These are phyloP conservation scores for Plenodomus biglobosus DNA, from an alignment of 2,329 filamentous ascomycete genomes.

Conservation along the genomic window DNA sequence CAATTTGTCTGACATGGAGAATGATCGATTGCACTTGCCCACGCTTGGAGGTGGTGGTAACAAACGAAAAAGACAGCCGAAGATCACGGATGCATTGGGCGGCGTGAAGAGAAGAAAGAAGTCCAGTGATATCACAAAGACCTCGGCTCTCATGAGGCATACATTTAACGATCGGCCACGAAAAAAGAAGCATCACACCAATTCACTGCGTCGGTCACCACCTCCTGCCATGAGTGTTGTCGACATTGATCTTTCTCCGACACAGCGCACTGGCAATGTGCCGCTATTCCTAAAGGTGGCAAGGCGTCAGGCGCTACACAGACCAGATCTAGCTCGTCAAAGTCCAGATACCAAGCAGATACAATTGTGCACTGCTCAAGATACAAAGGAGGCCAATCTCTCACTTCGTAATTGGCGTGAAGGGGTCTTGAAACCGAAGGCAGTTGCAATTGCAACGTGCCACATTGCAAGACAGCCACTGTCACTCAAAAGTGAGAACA, in stretches of 20 bases:
- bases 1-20: slow-evolving; percentile 47
- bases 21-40: slow-evolving; percentile 47
- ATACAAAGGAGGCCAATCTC: slow-evolving; percentile 58
- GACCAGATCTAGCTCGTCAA: slow-evolving; percentile 53
- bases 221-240: slow-evolving; percentile 52
- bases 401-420: slow-evolving; percentile 55
- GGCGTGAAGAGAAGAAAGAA: slow-evolving; percentile 20
- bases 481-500: slow-evolving; percentile 5
- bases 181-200: background rate
- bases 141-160: slow-evolving; percentile 1
- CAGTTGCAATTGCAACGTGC: slow-evolving; percentile 2
- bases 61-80: slow-evolving; percentile 42
- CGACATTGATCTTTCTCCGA: slow-evolving; percentile 48
- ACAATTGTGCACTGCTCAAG: slow-evolving; percentile 53
- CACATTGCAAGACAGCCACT: slow-evolving; percentile 17
- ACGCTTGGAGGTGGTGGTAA: slow-evolving; percentile 20
- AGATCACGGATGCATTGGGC: slow-evolving; percentile 41
- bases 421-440: slow-evolving; percentile 41
- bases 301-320: slow-evolving; percentile 53
- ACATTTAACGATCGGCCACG: background rate
- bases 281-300: slow-evolving; percentile 61
- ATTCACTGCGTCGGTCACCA: slow-evolving; percentile 2
- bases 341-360: slow-evolving; percentile 57
- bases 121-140: slow-evolving; percentile 1
- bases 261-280: slow-evolving; percentile 32